Conservation (phyloP, 176 grass and related monocot genomes). For the Musa schizocarpa region DNA sequence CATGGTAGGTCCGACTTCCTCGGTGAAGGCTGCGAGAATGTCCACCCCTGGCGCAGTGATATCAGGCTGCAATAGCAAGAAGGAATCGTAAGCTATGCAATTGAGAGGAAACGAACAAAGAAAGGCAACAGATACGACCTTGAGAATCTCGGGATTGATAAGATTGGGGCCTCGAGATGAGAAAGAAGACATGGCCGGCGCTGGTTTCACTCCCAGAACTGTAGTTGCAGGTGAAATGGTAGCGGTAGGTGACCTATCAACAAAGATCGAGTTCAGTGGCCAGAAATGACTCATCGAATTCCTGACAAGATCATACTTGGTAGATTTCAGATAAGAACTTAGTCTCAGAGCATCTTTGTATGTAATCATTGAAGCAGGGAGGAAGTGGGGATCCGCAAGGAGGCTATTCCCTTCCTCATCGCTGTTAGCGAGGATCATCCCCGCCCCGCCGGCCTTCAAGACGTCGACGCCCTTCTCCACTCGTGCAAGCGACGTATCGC, state of each 20-base stretch:
- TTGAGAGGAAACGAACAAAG: background rate
- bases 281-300: too few relatives aligned
- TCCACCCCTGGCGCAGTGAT: conserved; percentile 26
- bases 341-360: conserved; percentile 32
- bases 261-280: background rate
- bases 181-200: conserved; percentile 21
- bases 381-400: conserved; percentile 44
- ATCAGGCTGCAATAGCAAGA: conserved; percentile 21
- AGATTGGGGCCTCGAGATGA: conserved; percentile 27
- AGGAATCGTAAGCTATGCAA: background rate
- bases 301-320: conserved; percentile 18
- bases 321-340: conserved; percentile 33
- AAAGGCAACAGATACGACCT: conserved; percentile 14
- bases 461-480: conserved; percentile 34
- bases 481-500: background rate
- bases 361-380: conserved; percentile 62
- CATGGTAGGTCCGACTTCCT: background rate
- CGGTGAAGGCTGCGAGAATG: conserved; percentile 29
- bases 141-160: conserved; percentile 17
- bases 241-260: conserved; percentile 23
- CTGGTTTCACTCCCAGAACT: background rate
- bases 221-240: conserved; percentile 40
- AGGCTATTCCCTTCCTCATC: conserved; percentile 16
- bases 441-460: conserved; percentile 33
- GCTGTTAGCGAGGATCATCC: conserved; percentile 52